Evolutionary conservation across 257 asterid genomes (phyloP).

Genomic region (Ligustrum vulgare): DNA sequence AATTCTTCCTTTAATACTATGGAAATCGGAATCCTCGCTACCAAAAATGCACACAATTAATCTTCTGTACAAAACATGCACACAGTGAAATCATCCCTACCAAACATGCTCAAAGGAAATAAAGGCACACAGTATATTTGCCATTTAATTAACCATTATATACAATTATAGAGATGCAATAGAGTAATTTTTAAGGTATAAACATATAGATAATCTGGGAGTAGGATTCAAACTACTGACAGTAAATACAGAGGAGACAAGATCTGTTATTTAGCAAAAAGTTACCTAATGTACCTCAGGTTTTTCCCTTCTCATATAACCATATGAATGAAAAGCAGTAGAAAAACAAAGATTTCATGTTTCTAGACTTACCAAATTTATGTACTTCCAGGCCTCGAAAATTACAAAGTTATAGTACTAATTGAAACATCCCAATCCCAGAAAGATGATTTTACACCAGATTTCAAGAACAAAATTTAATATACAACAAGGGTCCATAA

Average conservation of each 20-base stretch:
- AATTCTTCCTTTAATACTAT: neutral
- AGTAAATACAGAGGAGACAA: neutral
- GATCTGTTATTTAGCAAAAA: neutral
- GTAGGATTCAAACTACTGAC: neutral
- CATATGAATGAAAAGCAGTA: neutral
- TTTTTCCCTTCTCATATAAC: neutral
- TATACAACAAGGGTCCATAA: neutral
- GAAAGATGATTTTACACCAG: neutral
- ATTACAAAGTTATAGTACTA: neutral
- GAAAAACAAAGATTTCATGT: neutral
- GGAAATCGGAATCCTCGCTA: neutral
- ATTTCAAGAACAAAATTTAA: neutral
- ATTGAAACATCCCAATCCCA: neutral
- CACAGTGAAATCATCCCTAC: neutral
- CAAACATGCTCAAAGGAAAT: neutral
- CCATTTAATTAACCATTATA: neutral
- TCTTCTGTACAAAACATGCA: neutral
- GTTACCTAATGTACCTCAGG: neutral
- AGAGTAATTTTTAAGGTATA: neutral
- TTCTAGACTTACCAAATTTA: neutral
- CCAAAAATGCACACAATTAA: neutral
- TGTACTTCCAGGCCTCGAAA: constrained; percentile 2
- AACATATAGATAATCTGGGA: neutral
- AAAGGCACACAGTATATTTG: neutral
- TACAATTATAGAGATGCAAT: neutral